These are phyloP conservation scores for Solanum etuberosum DNA, from an alignment of 257 asterid species.

Conservation along the genomic window DNA sequence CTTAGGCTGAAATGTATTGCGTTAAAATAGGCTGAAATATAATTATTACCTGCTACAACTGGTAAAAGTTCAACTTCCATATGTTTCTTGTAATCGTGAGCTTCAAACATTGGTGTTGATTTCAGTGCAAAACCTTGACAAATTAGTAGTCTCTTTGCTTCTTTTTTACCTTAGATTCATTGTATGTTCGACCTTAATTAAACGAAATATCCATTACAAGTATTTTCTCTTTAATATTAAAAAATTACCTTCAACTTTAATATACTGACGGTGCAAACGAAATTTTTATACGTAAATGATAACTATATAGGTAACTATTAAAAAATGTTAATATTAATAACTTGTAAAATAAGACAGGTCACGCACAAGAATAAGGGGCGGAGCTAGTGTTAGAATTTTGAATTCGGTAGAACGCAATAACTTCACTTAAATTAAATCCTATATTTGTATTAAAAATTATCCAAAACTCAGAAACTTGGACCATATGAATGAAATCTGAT, in stretches of 20 bases:
- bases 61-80: background rate
- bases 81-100: background rate
- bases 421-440: background rate
- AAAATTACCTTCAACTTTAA: background rate
- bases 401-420: background rate
- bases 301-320: background rate
- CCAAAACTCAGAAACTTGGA: background rate
- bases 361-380: fast-evolving
- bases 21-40: too few species aligned
- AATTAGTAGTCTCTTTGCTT: constrained; percentile 36
- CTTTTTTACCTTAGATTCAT: constrained; percentile 24
- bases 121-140: constrained; percentile 51
- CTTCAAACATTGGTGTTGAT: constrained; percentile 16
- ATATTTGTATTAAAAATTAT: too few species aligned
- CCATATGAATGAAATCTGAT: too few species aligned
- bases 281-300: background rate
- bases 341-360: background rate
- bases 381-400: background rate
- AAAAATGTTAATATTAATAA: background rate
- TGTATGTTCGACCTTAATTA: constrained; percentile 28
- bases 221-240: background rate
- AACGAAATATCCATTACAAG: background rate
- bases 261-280: background rate
- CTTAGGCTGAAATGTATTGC: too few species aligned
- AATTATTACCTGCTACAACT: background rate